Base-by-base conservation (phyloP, 345 rosid species). In the Brassica incana region DNA sequence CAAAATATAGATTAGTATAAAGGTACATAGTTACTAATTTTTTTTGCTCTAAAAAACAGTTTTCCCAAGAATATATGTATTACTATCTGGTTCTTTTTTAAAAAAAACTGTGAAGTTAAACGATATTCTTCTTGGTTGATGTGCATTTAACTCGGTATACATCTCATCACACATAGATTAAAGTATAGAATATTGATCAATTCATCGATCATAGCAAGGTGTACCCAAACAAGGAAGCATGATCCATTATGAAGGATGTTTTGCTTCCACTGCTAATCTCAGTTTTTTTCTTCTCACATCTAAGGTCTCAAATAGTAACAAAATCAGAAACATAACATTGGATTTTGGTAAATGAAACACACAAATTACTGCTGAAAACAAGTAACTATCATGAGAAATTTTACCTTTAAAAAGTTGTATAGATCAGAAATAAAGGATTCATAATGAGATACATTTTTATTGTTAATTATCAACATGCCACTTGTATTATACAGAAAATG, bases 171-270 rank as follows among this genome's bases (percentile, higher is more conserved):
- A 65, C 61, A 30, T 36, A 72, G 20, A 54, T 36, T n/a, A 27
- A 27, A 27, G 29, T 27, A 27, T 79, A 45, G 35, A 61, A 50
- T 68, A 74, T 23, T 79, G 16, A 73, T 67, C 10, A 6, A 74
- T 68, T 36, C 71, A 80, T 80, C 78, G 79, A 69, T 74, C 65
- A 67, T 52, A 74, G 70, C 83, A 80, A 69, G 65, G 76, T 80
- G 76, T 80, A 65, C 40, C 76, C 83, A 75, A 52, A 50, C 12
- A 40, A 69, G 83, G 83, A 80, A 69, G 86, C 80, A 79, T 73
- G 65, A 78, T 70, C 67, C 80, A 69, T 84, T 69, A 43, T 69
- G 70, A 58, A 79, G 86, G 81, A 84, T 87, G 84, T 84, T 84
- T 83, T 85, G 86, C 84, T 59, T 85, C 76, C 81, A 82, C 78